These are phyloP conservation scores for Fusarium torulosum DNA, from an alignment of 2,329 filamentous ascomycete species.

Conservation along the genomic window DNA sequence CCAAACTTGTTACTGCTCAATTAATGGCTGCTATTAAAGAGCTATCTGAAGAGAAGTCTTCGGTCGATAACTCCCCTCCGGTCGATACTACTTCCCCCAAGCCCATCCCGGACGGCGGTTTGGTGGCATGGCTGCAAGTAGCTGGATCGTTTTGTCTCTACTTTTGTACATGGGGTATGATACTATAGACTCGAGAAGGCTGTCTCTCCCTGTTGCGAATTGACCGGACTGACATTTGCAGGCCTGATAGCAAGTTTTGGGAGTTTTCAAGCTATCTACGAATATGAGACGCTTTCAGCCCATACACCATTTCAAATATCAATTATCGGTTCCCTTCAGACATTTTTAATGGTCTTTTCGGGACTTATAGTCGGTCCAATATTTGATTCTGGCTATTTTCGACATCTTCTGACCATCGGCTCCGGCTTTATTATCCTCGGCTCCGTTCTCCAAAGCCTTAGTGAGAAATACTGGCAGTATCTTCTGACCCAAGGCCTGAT, in stretches of 20 bases:
- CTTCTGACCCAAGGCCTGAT: slow-evolving; percentile 80
- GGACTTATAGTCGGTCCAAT: slow-evolving; percentile 42
- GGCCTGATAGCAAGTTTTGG: slow-evolving; percentile 44
- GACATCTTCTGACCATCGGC: slow-evolving; percentile 27
- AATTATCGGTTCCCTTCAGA: slow-evolving; percentile 40
- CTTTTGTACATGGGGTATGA: slow-evolving; percentile 44
- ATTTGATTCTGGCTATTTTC: slow-evolving; percentile 41
- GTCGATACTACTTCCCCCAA: background rate
- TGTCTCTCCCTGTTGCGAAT: background rate
- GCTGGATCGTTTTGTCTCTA: slow-evolving; percentile 43
- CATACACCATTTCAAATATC: slow-evolving; percentile 41
- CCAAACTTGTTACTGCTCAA: too few relatives aligned
- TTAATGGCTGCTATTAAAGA: slow-evolving; percentile 1
- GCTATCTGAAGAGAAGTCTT: background rate
- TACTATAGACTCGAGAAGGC: background rate
- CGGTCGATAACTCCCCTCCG: background rate
- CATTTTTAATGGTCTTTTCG: slow-evolving; percentile 43
- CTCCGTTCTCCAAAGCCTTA: slow-evolving; percentile 37
- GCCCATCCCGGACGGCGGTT: slow-evolving; percentile 28
- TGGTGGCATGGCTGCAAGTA: slow-evolving; percentile 42
- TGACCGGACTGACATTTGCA: background rate
- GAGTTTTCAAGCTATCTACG: slow-evolving; percentile 47
- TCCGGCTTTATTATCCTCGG: slow-evolving; percentile 39
- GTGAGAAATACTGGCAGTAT: slow-evolving; percentile 78
- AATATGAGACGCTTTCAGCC: slow-evolving; percentile 9